phyloP scores from a whole-genome alignment of 176 grass and related monocot species.

The Aechmea fasciata region DNA sequence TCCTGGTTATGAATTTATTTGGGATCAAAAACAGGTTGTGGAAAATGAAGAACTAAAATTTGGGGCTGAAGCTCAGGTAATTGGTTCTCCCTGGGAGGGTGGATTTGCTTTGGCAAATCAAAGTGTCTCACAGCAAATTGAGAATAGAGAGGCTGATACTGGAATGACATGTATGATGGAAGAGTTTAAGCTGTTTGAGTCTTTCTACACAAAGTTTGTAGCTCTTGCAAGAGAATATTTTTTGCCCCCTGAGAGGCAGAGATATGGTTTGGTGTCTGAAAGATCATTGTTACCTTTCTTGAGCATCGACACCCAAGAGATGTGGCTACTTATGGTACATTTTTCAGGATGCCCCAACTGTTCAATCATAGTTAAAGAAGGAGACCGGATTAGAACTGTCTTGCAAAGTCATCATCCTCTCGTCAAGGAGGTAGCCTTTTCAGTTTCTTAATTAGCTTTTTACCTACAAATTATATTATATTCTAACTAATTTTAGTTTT shows the following conservation, averaged over 20 bases:
- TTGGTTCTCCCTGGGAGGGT: conserved; percentile 45
- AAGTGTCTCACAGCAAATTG: conserved; percentile 37
- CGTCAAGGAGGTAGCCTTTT: conserved; percentile 49
- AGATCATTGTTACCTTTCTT: conserved; percentile 38
- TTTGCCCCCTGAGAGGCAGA: conserved; percentile 65
- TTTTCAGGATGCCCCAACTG: conserved; percentile 62
- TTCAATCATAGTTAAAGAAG: conserved; percentile 57
- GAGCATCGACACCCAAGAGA: conserved; percentile 35
- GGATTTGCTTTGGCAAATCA: conserved; percentile 73
- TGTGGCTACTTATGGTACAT: conserved; percentile 55
- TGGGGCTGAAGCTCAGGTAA: conserved; percentile 34
- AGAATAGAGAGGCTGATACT: conserved; percentile 27
- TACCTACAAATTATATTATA: background rate
- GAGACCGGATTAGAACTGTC: conserved; percentile 54
- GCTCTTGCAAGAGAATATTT: conserved; percentile 72
- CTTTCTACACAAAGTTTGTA: conserved; percentile 60
- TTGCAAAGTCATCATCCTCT: conserved; percentile 52
- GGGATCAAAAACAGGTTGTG: conserved; percentile 52
- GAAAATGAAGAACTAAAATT: conserved; percentile 58
- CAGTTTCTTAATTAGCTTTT: conserved; percentile 2
- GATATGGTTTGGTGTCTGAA: conserved; percentile 66
- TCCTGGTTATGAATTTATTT: conserved; percentile 38
- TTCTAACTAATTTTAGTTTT: background rate
- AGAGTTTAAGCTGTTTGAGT: conserved; percentile 65
- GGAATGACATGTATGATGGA: conserved; percentile 38